Conservation (phyloP, 2,329 filamentous ascomycete genomes). For the Aspergillus sp. region DNA sequence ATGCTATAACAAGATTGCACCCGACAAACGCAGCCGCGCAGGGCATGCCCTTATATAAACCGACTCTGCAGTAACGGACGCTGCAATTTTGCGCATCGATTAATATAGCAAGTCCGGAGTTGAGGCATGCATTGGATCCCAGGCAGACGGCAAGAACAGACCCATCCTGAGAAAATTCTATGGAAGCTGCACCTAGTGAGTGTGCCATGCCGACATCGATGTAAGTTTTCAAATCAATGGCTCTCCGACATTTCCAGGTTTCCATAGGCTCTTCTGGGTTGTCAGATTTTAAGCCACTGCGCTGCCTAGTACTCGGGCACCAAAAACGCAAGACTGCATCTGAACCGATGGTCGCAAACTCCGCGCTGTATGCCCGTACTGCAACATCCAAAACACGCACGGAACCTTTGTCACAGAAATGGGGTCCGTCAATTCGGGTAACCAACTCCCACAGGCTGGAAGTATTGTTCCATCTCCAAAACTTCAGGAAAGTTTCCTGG, state of each 20-base stretch:
- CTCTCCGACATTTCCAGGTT: constrained; percentile 72
- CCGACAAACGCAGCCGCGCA: constrained; percentile 71
- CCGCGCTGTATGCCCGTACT: constrained; percentile 66
- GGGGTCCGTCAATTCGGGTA: constrained; percentile 80
- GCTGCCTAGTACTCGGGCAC: constrained; percentile 70
- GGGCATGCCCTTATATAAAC: constrained; percentile 66
- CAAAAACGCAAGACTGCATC: constrained; percentile 80
- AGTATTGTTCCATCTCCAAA: constrained; percentile 72
- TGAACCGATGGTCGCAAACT: constrained; percentile 82
- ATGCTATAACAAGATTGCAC: constrained; percentile 73
- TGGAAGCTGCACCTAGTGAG: constrained; percentile 57
- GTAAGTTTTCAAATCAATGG: constrained; percentile 51
- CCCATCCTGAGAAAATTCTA: constrained; percentile 81
- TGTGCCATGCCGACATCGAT: constrained; percentile 31
- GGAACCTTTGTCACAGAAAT: constrained; percentile 59
- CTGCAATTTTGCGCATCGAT: constrained; percentile 71
- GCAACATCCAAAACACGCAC: constrained; percentile 70
- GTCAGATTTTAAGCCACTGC: constrained; percentile 66
- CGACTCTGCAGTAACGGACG: constrained; percentile 67
- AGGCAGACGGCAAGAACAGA: constrained; percentile 71
- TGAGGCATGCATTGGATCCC: constrained; percentile 43
- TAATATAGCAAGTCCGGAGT: constrained; percentile 68
- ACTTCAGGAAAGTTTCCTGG: constrained; percentile 80
- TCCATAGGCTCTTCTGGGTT: constrained; percentile 55
- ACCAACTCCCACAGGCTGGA: constrained; percentile 69